A percentile compares a stretch with the other conserved stretches of the same genome.
These are phyloP conservation scores for Aureobasidium sp. DNA, from an alignment of 2,329 filamentous ascomycete species.

Conservation along the genomic window DNA sequence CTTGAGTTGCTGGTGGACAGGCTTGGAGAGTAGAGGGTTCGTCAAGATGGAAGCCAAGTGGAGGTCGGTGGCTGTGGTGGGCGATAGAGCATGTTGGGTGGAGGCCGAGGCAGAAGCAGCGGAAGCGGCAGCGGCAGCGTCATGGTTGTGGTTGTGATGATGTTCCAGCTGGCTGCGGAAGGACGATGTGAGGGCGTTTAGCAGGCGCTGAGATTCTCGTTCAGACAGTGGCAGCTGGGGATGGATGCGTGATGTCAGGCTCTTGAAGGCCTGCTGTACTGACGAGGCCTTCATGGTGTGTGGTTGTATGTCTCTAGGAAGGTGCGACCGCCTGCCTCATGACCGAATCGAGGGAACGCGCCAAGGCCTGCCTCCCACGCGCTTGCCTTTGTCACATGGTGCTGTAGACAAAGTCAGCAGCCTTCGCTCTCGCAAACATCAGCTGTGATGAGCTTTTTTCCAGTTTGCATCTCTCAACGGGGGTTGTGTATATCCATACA, in stretches of 20 bases:
- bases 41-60: constrained; percentile 44
- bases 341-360: not conserved
- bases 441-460: not conserved
- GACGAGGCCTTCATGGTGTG: constrained; percentile 41
- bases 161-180: constrained; percentile 55
- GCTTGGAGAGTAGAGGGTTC: constrained; percentile 38
- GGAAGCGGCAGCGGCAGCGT: constrained; percentile 16
- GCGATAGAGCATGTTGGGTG: not conserved
- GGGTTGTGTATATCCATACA: not conserved
- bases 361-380: not conserved
- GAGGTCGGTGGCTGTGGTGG: constrained; percentile 26
- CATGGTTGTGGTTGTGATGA: constrained; percentile 41
- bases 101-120: not conserved
- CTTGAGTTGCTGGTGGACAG: constrained; percentile 18
- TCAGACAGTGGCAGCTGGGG: constrained; percentile 44
- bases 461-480: too few relatives aligned
- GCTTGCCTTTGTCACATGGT: not conserved
- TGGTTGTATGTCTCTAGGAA: not conserved
- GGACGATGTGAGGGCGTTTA: constrained; percentile 52
- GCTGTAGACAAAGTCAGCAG: not conserved
- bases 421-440: not conserved
- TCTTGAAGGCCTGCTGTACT: constrained; percentile 35
- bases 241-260: constrained; percentile 46
- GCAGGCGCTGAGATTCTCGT: constrained; percentile 50
- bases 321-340: not conserved